phyloP scores from a whole-genome alignment of 2,329 filamentous ascomycete species.

The Neonectria faginata region DNA sequence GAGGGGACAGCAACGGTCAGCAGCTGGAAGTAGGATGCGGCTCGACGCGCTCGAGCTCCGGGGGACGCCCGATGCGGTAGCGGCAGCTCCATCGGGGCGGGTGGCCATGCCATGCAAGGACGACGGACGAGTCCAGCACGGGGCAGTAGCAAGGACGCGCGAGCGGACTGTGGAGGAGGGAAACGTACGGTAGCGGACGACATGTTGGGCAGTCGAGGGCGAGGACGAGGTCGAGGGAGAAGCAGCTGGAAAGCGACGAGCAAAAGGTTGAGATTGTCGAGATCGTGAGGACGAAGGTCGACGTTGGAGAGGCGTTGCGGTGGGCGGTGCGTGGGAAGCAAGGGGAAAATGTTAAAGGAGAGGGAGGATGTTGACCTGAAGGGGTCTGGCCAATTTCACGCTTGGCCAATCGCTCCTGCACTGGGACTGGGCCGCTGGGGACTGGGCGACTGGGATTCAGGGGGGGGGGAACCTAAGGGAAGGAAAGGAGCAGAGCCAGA shows the following conservation, averaged over 20 bases:
- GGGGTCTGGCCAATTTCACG: constrained; percentile 49
- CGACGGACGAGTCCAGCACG: constrained; percentile 29
- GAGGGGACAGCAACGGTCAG: constrained; percentile 45
- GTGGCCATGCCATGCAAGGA: constrained; percentile 24
- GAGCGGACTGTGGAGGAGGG: constrained; percentile 15
- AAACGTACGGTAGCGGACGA: constrained; percentile 51
- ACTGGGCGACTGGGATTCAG: constrained; percentile 40
- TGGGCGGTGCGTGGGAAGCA: constrained; percentile 46
- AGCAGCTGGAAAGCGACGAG: constrained; percentile 34
- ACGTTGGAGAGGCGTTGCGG: constrained; percentile 40
- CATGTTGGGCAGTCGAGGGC: constrained; percentile 44
- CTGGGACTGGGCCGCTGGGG: constrained; percentile 25
- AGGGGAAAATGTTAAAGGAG: constrained; percentile 51
- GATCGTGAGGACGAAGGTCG: constrained; percentile 32
- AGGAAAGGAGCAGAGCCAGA: constrained; percentile 25
- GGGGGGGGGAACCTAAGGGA: constrained; percentile 38
- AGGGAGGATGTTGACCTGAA: constrained; percentile 46
- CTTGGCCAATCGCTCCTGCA: constrained; percentile 49
- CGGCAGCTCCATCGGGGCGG: constrained; percentile 43
- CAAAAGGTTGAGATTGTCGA: constrained; percentile 38
- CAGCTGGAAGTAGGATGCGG: constrained; percentile 30
- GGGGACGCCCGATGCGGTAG: constrained; percentile 31
- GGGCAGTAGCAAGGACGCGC: constrained; percentile 26
- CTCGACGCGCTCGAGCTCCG: constrained; percentile 34
- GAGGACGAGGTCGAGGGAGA: constrained; percentile 31